phyloP scores from a whole-genome alignment of 75 land plant genomes.

The Picea sitchensis region DNA sequence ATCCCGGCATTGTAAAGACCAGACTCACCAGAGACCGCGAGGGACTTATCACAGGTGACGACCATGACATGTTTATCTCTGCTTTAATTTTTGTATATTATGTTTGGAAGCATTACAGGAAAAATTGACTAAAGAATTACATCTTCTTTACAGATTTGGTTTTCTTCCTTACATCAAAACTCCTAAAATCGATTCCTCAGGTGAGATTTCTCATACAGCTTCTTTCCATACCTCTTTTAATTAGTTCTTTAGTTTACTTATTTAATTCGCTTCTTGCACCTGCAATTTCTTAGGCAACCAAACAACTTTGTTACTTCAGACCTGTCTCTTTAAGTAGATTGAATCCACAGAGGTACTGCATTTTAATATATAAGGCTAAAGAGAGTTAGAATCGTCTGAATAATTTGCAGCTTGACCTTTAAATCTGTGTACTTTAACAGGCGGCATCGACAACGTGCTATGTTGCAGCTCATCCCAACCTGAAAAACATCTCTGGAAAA shows the following conservation, averaged over 20 bases:
- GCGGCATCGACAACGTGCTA: conserved; percentile 90
- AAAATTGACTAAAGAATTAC: too few relatives aligned
- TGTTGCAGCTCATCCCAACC: conserved; percentile 69
- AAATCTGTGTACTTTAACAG: conserved; percentile 19
- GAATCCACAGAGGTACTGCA: not conserved
- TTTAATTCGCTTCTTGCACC: too few relatives aligned
- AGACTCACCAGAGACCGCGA: conserved; percentile 64
- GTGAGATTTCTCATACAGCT: conserved; percentile 11
- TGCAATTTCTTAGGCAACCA: not conserved
- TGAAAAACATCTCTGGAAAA: conserved; percentile 57
- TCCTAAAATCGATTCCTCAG: conserved; percentile 69
- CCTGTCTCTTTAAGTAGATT: not conserved
- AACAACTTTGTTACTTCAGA: not conserved
- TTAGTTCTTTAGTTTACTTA: too few relatives aligned
- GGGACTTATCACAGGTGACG: conserved; percentile 55
- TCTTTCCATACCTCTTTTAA: too few relatives aligned
- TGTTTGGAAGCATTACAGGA: too few relatives aligned
- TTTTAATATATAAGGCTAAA: not conserved
- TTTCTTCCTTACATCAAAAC: conserved; percentile 59
- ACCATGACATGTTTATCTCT: not conserved
- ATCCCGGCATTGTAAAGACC: conserved; percentile 81
- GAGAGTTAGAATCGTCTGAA: not conserved
- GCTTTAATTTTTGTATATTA: too few relatives aligned
- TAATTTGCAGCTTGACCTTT: too few relatives aligned
- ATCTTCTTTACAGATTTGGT: conserved; percentile 36